These are phyloP conservation scores for Aspergillus wentii DNA, from an alignment of 495 filamentous ascomycete genomes.

Conservation along the genomic window DNA sequence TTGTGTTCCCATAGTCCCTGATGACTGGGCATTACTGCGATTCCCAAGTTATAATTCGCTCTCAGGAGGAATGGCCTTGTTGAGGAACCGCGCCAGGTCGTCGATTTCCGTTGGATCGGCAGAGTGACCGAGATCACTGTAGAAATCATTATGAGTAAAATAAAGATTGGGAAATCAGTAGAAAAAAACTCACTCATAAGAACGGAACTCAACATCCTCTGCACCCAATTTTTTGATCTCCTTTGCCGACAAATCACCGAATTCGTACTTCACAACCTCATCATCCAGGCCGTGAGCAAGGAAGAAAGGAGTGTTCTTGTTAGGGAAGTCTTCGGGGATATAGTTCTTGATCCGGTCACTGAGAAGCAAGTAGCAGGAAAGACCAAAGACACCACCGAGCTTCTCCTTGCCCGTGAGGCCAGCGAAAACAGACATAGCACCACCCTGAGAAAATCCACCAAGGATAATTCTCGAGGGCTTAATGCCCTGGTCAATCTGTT, in stretches of 20 bases:
- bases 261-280: conserved; percentile 59
- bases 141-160: conserved; percentile 12
- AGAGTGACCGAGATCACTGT: conserved; percentile 65
- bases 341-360: conserved; percentile 64
- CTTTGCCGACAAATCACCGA: conserved; percentile 62
- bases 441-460: conserved; percentile 62
- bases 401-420: conserved; percentile 70
- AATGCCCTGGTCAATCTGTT: conserved; percentile 79
- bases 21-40: conserved; percentile 1
- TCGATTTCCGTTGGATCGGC: conserved; percentile 77
- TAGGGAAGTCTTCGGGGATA: conserved; percentile 58
- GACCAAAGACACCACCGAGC: conserved; percentile 80
- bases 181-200: conserved; percentile 57
- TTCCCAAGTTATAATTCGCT: conserved; percentile 47
- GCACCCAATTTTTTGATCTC: conserved; percentile 60
- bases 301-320: conserved; percentile 79
- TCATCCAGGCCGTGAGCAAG: conserved; percentile 81
- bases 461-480: conserved; percentile 77
- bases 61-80: conserved; percentile 56
- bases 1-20: neutral
- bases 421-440: conserved; percentile 55
- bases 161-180: neutral
- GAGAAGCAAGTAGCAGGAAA: conserved; percentile 79
- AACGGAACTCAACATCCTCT: conserved; percentile 65
- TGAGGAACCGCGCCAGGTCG: conserved; percentile 74